Conservation (phyloP, 2,329 filamentous ascomycete genomes). For the Xylaria sp. region DNA sequence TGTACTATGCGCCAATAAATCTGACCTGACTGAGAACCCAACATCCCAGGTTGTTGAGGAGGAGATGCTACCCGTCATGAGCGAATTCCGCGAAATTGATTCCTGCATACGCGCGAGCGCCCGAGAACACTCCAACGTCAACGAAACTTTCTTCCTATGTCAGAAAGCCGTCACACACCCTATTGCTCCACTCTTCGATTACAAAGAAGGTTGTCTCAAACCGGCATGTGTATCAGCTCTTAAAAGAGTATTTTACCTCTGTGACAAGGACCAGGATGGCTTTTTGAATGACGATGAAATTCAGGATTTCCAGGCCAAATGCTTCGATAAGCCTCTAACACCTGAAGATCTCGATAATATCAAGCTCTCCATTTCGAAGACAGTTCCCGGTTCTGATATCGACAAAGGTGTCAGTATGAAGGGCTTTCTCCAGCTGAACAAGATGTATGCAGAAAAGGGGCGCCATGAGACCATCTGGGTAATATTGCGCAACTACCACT, state of each 20-base stretch:
- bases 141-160: constrained; percentile 96
- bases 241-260: constrained; percentile 92
- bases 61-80: constrained; percentile 98
- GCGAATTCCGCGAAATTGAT: constrained; percentile 98
- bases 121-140: constrained; percentile 90
- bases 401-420: constrained; percentile 80
- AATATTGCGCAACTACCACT: constrained; percentile 92
- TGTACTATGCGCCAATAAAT: constrained; percentile 96
- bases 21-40: constrained; percentile 81
- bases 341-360: constrained; percentile 88
- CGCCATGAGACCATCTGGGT: constrained; percentile 99
- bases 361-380: constrained; percentile 83
- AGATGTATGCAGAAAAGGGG: constrained; percentile 95
- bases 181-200: constrained; percentile 95
- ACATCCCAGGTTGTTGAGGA: constrained; percentile 91
- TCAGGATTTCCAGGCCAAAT: constrained; percentile 87
- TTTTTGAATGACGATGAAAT: constrained; percentile 91
- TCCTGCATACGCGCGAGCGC: constrained; percentile 96
- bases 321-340: constrained; percentile 87
- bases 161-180: constrained; percentile 98
- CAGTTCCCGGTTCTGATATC: constrained; percentile 69
- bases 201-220: constrained; percentile 90
- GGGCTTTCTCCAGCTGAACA: constrained; percentile 91
- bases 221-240: constrained; percentile 87
- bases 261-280: constrained; percentile 95